phyloP scores from a whole-genome alignment of 1,139 yeast genomes.

The Suhomyces anneliseae region DNA sequence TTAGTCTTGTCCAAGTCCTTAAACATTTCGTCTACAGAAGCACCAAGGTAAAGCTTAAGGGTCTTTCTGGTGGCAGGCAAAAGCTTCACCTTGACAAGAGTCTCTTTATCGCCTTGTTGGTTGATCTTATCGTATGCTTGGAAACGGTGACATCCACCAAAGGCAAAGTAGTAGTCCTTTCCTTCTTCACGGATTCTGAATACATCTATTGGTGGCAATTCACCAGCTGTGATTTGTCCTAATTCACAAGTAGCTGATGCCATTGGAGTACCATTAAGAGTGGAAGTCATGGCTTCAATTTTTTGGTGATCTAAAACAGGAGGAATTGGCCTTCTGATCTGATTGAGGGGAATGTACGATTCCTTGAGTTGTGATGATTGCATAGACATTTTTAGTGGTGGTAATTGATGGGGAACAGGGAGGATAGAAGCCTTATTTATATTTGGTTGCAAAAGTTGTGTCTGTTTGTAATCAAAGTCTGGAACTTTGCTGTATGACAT shows the following conservation, averaged over 20 bases:
- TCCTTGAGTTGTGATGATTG: constrained; percentile 43
- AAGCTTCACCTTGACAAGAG: constrained; percentile 60
- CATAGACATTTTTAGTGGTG: constrained; percentile 29
- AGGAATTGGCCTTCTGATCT: constrained; percentile 76
- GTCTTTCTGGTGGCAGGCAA: constrained; percentile 69
- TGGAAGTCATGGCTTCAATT: constrained; percentile 77
- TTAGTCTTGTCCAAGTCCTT: constrained; percentile 16
- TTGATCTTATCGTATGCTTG: constrained; percentile 65
- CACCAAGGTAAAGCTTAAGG: constrained; percentile 60
- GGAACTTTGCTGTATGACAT: constrained; percentile 3
- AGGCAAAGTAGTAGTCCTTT: constrained; percentile 66
- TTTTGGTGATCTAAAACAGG: constrained; percentile 75
- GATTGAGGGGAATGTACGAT: constrained; percentile 59
- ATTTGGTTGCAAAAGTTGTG: constrained; percentile 1
- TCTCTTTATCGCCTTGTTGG: constrained; percentile 25
- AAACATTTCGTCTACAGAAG: constrained; percentile 60
- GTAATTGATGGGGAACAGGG: not conserved
- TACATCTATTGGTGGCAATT: constrained; percentile 77
- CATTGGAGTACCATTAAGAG: constrained; percentile 62
- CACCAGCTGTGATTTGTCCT: constrained; percentile 59
- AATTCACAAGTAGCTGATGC: constrained; percentile 63
- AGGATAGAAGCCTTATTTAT: not conserved
- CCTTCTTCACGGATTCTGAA: constrained; percentile 65
- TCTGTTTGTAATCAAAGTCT: constrained; percentile 7
- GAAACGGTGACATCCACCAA: constrained; percentile 83